Evolutionary conservation across 306 rosid genomes (phyloP).

Genomic region (Pyrus betulifolia): DNA sequence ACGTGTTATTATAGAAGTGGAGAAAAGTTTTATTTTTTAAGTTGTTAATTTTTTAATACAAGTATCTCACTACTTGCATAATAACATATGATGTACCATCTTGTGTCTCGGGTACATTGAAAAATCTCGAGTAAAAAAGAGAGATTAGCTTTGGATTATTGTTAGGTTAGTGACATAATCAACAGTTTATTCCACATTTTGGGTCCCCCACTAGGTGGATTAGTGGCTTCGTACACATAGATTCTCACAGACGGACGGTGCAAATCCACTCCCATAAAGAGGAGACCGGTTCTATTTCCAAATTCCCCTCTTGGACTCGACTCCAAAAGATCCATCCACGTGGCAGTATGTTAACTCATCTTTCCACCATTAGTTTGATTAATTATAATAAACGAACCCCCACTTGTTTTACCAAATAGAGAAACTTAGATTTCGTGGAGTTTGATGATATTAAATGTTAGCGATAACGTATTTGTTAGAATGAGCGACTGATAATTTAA

Average conservation of each 20-base stretch:
- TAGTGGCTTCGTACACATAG: constrained; percentile 21
- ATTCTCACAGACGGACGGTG: constrained; percentile 33
- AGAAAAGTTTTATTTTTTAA: no score
- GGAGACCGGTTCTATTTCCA: constrained; percentile 21
- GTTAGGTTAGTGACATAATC: neutral
- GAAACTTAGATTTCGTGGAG: no score
- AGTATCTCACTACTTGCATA: no score
- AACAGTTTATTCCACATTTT: constrained; percentile 3
- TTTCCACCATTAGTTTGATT: neutral
- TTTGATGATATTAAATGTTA: no score
- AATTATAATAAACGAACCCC: neutral
- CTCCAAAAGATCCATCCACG: neutral
- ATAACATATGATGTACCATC: no score
- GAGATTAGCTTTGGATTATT: neutral
- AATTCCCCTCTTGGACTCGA: constrained; percentile 19
- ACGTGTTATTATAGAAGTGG: no score
- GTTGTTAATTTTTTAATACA: no score
- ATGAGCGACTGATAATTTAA: no score
- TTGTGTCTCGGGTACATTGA: rapidly evolving
- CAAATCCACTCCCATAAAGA: constrained; percentile 15
- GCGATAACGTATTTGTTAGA: no score
- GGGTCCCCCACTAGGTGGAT: constrained; percentile 19
- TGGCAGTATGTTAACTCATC: neutral
- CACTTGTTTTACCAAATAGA: no score
- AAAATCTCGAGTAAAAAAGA: no score